A percentile compares a stretch with the other conserved stretches of the same genome.
Conservation (phyloP, 495 filamentous ascomycete species). For the Apodospora peruviana region DNA sequence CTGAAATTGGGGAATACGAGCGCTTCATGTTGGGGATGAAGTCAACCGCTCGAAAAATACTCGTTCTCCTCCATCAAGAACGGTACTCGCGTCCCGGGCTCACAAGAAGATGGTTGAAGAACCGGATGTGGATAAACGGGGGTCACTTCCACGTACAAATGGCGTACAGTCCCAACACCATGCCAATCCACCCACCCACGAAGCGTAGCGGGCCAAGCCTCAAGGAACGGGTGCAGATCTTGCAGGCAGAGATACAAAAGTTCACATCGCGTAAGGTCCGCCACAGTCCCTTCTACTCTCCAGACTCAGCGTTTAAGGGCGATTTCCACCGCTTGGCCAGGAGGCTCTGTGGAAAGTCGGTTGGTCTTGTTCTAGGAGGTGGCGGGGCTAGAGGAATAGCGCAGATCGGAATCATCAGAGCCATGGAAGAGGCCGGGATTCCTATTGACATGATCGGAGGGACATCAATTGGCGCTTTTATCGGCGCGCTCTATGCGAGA, state of each 20-base stretch:
- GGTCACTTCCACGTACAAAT: constrained; percentile 98
- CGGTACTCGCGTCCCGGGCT: constrained; percentile 79
- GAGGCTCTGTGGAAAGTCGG: constrained; percentile 86
- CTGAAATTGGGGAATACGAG: constrained; percentile 91
- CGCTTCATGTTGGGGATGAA: constrained; percentile 94
- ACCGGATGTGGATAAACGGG: constrained; percentile 97
- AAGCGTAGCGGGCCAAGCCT: constrained; percentile 79
- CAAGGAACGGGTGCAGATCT: constrained; percentile 86
- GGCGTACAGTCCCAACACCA: constrained; percentile 72
- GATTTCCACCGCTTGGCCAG: constrained; percentile 93
- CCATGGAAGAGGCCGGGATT: constrained; percentile 92
- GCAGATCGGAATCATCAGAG: constrained; percentile 89
- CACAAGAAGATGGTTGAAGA: constrained; percentile 84
- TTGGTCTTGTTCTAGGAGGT: constrained; percentile 89
- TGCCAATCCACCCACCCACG: constrained; percentile 69
- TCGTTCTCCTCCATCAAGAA: constrained; percentile 90
- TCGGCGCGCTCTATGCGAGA: constrained; percentile 89
- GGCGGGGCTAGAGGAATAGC: constrained; percentile 88
- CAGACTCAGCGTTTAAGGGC: constrained; percentile 88
- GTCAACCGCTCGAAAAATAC: constrained; percentile 89
- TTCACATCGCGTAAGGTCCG: constrained; percentile 84
- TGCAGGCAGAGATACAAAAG: constrained; percentile 96
- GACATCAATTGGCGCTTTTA: constrained; percentile 96
- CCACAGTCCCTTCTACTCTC: constrained; percentile 82
- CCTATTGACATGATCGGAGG: constrained; percentile 95